Percentiles rank a stretch among this genome's conserved stretches.
These are phyloP conservation scores for Gymnopus androsaceus DNA, from an alignment of 1,284 basidiomycete species.

Conservation along the genomic window DNA sequence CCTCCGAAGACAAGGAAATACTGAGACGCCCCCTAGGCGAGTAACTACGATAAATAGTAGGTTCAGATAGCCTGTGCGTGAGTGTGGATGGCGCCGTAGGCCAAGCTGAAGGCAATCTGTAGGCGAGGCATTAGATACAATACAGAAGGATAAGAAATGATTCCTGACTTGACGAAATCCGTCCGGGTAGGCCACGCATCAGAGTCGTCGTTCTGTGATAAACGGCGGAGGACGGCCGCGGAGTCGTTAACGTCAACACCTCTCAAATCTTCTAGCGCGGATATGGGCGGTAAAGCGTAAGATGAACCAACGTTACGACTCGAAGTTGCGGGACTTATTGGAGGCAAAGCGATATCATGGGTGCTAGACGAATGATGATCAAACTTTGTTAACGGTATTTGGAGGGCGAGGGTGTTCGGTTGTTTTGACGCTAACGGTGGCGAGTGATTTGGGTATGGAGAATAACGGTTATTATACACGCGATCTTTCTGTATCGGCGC, in stretches of 20 bases:
- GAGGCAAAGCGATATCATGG: constrained; percentile 15
- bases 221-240: constrained; percentile 59
- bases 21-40: constrained; percentile 7
- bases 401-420: not conserved
- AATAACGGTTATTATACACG: constrained; percentile 1
- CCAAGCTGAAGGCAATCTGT: constrained; percentile 6
- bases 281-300: constrained; percentile 67
- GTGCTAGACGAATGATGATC: not conserved
- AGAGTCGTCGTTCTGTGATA: constrained; percentile 28
- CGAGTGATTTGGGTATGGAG: not conserved
- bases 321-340: constrained; percentile 14
- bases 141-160: not conserved
- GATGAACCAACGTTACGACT: constrained; percentile 22
- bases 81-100: not conserved
- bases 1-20: constrained; percentile 13
- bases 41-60: constrained; percentile 7
- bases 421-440: not conserved
- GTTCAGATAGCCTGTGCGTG: constrained; percentile 6
- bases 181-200: not conserved
- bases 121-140: not conserved
- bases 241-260: constrained; percentile 56
- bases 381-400: not conserved
- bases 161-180: not conserved
- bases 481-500: constrained; percentile 1
- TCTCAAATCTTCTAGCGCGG: constrained; percentile 60